Conservation (phyloP, 2,329 filamentous ascomycete genomes). For the Amylocarpus encephaloides region DNA sequence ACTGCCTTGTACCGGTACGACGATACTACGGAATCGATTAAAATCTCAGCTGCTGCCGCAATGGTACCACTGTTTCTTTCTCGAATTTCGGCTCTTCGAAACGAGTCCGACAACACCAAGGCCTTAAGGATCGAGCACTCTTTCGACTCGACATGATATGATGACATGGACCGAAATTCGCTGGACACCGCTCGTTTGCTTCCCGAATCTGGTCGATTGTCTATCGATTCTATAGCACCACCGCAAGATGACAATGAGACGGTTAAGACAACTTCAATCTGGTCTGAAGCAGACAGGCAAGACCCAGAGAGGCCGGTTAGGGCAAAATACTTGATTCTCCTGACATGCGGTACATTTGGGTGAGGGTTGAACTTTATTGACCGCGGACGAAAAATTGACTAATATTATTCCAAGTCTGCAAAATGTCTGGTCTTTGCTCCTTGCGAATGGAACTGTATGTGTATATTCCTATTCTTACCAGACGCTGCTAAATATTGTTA, state of each 20-base stretch:
- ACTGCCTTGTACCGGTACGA: too few species aligned
- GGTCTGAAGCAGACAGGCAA: neutral
- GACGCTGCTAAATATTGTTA: neutral
- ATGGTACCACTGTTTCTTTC: too few species aligned
- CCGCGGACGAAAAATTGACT: neutral
- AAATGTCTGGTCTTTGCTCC: constrained; percentile 7
- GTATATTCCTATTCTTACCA: neutral
- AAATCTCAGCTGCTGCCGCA: too few species aligned
- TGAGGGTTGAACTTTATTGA: neutral
- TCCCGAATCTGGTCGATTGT: neutral
- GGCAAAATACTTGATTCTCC: constrained; percentile 2
- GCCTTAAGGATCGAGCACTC: too few species aligned
- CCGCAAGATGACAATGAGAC: neutral
- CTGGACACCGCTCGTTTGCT: neutral
- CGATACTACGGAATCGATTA: too few species aligned
- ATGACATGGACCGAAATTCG: too few species aligned
- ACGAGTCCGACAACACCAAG: too few species aligned
- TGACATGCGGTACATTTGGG: constrained; percentile 7
- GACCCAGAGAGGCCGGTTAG: neutral
- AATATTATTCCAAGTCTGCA: constrained; percentile 1
- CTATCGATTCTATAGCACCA: constrained; percentile 1
- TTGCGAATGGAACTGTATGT: constrained; percentile 5
- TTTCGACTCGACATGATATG: neutral
- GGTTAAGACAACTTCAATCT: neutral
- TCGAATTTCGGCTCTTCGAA: too few species aligned